Conservation (phyloP, 352 stramenopile genomes). For the Bremia lactucae region DNA sequence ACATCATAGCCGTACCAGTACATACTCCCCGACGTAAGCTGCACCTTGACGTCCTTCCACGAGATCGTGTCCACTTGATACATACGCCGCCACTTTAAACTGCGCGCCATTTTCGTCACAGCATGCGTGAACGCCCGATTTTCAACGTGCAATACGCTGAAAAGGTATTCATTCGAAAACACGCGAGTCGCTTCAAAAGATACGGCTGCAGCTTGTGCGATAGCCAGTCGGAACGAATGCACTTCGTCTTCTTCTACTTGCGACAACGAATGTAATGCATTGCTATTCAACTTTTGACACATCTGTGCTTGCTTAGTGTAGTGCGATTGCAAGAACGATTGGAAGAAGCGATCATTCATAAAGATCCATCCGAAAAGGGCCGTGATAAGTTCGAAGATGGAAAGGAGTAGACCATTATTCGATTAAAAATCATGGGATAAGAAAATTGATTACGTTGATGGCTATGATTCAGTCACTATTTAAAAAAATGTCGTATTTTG, state of each 20-base stretch:
- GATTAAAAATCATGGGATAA: too few species aligned
- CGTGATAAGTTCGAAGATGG: too few species aligned
- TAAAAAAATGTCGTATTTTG: too few species aligned
- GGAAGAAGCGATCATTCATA: too few species aligned
- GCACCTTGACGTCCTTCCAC: constrained; percentile 29
- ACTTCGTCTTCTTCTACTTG: constrained; percentile 26
- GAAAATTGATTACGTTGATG: too few species aligned
- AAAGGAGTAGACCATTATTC: too few species aligned
- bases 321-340: too few species aligned
- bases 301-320: too few species aligned
- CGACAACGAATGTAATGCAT: constrained; percentile 3
- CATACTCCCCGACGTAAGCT: constrained; percentile 43
- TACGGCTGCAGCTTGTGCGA: constrained; percentile 29
- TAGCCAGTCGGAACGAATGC: constrained; percentile 37
- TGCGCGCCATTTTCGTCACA: constrained; percentile 46
- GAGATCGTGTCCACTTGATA: constrained; percentile 35
- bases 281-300: too few species aligned
- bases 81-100: constrained; percentile 34
- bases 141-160: constrained; percentile 48
- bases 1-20: constrained; percentile 72
- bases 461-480: too few species aligned
- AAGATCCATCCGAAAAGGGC: too few species aligned
- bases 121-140: constrained; percentile 49
- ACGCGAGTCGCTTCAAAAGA: constrained; percentile 29
- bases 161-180: constrained; percentile 50